Evolutionary conservation across 305 asterid species (phyloP).

Genomic region (Nicotiana rustica): DNA sequence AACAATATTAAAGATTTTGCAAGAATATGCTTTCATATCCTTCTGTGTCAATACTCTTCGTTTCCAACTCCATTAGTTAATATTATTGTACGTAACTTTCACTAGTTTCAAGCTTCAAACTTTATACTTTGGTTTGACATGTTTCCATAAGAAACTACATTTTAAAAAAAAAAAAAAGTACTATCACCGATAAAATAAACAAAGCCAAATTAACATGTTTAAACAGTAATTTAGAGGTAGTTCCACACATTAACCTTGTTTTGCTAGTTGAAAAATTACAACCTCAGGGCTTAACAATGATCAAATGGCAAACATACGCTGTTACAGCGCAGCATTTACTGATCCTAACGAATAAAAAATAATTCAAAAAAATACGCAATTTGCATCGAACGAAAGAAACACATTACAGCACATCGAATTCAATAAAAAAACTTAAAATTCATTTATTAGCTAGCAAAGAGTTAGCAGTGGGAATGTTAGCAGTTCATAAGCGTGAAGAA

Average conservation of each 20-base stretch:
- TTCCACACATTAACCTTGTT: background rate
- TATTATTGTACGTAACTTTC: background rate
- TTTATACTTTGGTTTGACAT: background rate
- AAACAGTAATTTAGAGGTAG: background rate
- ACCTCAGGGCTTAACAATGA: background rate
- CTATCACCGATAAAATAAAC: background rate
- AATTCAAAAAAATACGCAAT: background rate
- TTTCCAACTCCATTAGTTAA: background rate
- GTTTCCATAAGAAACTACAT: background rate
- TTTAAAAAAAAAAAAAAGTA: background rate
- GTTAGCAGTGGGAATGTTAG: no score
- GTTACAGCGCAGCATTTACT: background rate
- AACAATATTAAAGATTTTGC: background rate
- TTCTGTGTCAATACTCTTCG: background rate
- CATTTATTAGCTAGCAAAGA: no score
- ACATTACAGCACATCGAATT: background rate
- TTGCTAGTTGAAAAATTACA: background rate
- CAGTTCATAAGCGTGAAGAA: background rate
- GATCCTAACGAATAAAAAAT: background rate
- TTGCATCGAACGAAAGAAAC: background rate
- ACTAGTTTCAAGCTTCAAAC: constrained; percentile 22
- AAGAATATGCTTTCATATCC: constrained; percentile 11
- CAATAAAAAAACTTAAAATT: no score
- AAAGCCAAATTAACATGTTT: background rate
- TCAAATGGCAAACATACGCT: background rate